Percentiles rank a stretch among this genome's conserved stretches.
Conservation (phyloP, 1,284 basidiomycete genomes). For the Agroathelia rolfsii region DNA sequence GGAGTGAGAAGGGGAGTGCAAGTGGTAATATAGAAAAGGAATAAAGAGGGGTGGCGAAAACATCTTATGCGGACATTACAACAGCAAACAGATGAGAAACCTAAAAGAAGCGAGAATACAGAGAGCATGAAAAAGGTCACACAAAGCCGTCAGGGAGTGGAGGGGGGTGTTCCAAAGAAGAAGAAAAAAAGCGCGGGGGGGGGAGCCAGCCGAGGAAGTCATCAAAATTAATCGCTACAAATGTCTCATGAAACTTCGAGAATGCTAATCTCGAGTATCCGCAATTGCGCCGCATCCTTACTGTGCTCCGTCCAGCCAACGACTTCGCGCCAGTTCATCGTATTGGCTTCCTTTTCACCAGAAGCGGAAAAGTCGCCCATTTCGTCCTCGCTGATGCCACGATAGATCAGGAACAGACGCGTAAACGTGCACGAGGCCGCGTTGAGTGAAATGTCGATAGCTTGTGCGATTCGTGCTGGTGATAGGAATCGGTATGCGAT, state of each 20-base stretch:
- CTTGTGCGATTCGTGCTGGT: conserved; percentile 64
- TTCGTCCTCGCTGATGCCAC: conserved; percentile 72
- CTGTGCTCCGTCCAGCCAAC: conserved; percentile 70
- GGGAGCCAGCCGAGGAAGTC: too few relatives aligned
- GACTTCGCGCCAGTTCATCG: conserved; percentile 65
- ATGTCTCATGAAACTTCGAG: conserved; percentile 56
- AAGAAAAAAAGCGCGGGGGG: too few relatives aligned
- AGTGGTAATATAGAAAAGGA: too few relatives aligned
- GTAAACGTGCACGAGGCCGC: conserved; percentile 70
- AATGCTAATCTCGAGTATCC: conserved; percentile 66
- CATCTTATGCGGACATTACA: too few relatives aligned
- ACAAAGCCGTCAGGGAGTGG: too few relatives aligned
- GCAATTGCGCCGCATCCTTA: conserved; percentile 61
- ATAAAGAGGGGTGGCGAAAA: too few relatives aligned
- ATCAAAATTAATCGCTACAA: too few relatives aligned
- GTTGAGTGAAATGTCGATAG: conserved; percentile 76
- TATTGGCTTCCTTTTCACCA: conserved; percentile 75
- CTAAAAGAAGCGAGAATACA: too few relatives aligned
- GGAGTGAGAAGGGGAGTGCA: too few relatives aligned
- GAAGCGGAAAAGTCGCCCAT: conserved; percentile 60
- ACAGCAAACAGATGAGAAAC: too few relatives aligned
- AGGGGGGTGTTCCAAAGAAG: too few relatives aligned
- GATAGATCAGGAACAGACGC: conserved; percentile 75
- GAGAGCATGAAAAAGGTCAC: too few relatives aligned
- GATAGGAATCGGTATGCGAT: conserved; percentile 79